Base-by-base conservation (phyloP, 2,329 filamentous ascomycete species). In the Arthrobotrys iridis region DNA sequence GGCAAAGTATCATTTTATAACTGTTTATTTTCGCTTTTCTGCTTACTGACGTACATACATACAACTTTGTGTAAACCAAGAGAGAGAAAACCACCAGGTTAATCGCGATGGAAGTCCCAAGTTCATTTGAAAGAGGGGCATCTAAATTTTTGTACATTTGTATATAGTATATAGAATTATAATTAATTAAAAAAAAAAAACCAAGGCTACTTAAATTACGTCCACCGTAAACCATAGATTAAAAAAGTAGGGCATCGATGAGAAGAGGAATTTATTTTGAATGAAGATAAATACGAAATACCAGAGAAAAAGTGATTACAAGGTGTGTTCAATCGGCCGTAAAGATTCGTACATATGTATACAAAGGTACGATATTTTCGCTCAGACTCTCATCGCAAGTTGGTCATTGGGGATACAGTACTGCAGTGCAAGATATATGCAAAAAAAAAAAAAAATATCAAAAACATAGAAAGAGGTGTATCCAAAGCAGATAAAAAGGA, bases 401-500 rank as follows among this genome's bases (percentile, higher is more conserved):
- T 37, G 4, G 50, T 6, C n/a, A n/a, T n/a, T n/a, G n/a, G 37
- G 50, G 30, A 55, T 33, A 26, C 18, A 18, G 28, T 33, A 33
- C n/a, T n/a, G n/a, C n/a, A n/a, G n/a, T 33, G 28, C 10, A 33
- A 33, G 10, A 5, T 7, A 52, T 20, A 52, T 52, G 30, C 26
- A 37, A 58, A n/a, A 10, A 13, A 43, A 58, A 41, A 20, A 20
- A 35, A 63, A 24, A 26, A 26, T 7, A 62, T 45, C 20, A 20
- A 20, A 15, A 52, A 50, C 30, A 28, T 26, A 40, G 24, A 35
- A 26, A 50, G 68, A 62, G 71, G 40, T 76, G 71, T 62, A 79
- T 64, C 40, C 75, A 65, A 77, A 35, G 60, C 46, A 28, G 41
- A 72, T 64, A 60, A 66, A 57, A 76, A 77, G 66, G 78, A 78